Evolutionary conservation across 23 red algal genomes (phyloP).

Genomic region (Gracilaria vermiculophylla): DNA sequence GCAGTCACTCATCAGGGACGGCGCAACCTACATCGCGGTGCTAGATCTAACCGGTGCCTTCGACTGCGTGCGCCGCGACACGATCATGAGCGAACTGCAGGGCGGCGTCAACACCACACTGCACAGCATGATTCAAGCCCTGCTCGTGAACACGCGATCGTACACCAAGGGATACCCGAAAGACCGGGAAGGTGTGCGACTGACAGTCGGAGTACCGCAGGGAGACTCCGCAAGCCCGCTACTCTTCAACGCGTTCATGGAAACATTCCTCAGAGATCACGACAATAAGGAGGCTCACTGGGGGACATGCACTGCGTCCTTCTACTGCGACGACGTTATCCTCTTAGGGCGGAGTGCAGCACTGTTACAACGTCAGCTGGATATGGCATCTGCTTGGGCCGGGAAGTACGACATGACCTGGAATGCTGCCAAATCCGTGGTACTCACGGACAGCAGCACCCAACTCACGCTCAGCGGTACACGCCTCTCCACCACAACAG

Average conservation of each 20-base stretch:
- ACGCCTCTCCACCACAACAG: not conserved
- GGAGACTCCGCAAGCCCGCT: not conserved
- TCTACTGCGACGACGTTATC: not conserved
- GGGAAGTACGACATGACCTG: not conserved
- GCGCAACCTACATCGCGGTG: not conserved
- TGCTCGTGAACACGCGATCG: not conserved
- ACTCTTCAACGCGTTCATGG: constrained; percentile 13
- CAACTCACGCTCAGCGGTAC: not conserved
- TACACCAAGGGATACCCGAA: not conserved
- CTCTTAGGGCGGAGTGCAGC: not conserved
- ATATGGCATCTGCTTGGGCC: not conserved
- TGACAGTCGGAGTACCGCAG: constrained; percentile 1
- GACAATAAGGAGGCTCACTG: not conserved
- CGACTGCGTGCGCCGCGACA: not conserved
- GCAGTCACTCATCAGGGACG: not conserved
- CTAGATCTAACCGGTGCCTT: not conserved
- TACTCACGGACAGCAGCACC: not conserved
- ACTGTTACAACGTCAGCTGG: not conserved
- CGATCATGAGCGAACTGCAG: not conserved
- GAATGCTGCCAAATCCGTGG: not conserved
- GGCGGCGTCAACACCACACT: not conserved
- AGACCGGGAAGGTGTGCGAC: not conserved
- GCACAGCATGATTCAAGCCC: not conserved
- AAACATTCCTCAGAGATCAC: not conserved
- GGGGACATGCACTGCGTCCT: not conserved